Evolutionary conservation across 768 basidiomycete species (phyloP), one percentile per base, ranked within the genome.

Genomic region (Crassisporium funariophilum): DNA sequence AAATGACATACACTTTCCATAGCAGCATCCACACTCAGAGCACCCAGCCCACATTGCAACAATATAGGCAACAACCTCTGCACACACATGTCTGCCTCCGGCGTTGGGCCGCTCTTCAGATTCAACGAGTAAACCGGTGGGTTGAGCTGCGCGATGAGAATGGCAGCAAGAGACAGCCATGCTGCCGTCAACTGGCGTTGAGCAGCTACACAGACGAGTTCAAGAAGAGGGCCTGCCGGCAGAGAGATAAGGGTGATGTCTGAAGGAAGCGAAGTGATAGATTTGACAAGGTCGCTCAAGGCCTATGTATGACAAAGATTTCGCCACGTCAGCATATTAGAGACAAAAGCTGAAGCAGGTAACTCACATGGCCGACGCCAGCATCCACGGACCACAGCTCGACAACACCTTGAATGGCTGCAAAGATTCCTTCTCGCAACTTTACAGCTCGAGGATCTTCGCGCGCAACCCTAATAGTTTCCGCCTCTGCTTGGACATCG

Each of bases 91-190:
- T 81, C 72, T 0, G 82, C 82, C 56, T 88, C 76, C 12, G 71
- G 64, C 20, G 69, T 75, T 0, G 84, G 83, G 5, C 74, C 71
- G 1, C 73, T 56, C 54, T 79, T 84, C 43, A 84, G 55, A 23
- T 77, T 69, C 35, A 60, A 59, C 2, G 83, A 70, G 46, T 62
- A 69, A 47, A 73, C 66, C 0, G 90, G 86, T 2, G 92, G 88
- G 50, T 92, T 85, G 35, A 98, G 76, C 52, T 95, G 91, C 12
- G 83, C 79, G 48, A 89, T 76, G 19, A 97, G 75, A 54, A 91
- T 91, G 13, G 82, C 79, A 1, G 90, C 86, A 0, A 97, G 73
- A 9, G 86, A 81, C 3, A 97, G 75, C 95, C 93, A 98, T 1
- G 89, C 78, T 1, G 83, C 88, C 2, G 85, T 91, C 12, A 90